A percentile compares a stretch with the other conserved stretches of the same genome.
These are phyloP conservation scores for Aureobasidium melanogenum DNA, from an alignment of 2,329 filamentous ascomycete genomes.

Conservation along the genomic window DNA sequence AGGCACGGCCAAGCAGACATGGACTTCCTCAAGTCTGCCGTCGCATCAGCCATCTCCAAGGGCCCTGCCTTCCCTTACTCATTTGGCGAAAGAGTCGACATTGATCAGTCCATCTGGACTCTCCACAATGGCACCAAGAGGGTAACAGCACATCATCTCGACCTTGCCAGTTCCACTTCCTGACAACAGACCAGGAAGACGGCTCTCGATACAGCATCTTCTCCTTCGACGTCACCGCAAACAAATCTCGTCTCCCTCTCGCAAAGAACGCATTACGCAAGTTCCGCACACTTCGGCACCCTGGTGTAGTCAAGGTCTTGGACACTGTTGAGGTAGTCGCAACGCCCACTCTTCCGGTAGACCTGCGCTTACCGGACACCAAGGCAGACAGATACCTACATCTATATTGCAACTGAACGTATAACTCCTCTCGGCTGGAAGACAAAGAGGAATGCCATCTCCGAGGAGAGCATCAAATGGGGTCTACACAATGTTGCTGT, in stretches of 20 bases:
- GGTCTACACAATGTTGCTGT: slow-evolving; percentile 80
- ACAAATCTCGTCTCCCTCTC: slow-evolving; percentile 72
- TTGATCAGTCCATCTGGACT: slow-evolving; percentile 93
- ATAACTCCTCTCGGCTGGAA: slow-evolving; percentile 83
- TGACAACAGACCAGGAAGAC: slow-evolving; percentile 59
- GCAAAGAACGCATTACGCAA: slow-evolving; percentile 93
- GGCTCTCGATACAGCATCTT: slow-evolving; percentile 93
- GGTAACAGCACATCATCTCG: slow-evolving; percentile 38
- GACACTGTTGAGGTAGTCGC: slow-evolving; percentile 78
- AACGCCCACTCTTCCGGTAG: not conserved
- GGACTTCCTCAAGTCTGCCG: slow-evolving; percentile 97
- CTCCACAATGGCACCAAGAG: slow-evolving; percentile 88
- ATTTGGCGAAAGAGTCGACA: slow-evolving; percentile 85
- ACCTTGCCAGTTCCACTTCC: not conserved
- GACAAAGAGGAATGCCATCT: slow-evolving; percentile 76
- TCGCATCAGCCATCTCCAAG: slow-evolving; percentile 92
- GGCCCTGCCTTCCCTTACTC: slow-evolving; percentile 87
- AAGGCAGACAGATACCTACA: slow-evolving; percentile 76
- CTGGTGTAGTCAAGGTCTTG: slow-evolving; percentile 85
- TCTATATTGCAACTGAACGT: slow-evolving; percentile 93
- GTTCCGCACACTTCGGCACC: slow-evolving; percentile 83
- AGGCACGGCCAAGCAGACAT: slow-evolving; percentile 40
- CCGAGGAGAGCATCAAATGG: slow-evolving; percentile 93
- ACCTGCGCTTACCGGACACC: slow-evolving; percentile 25
- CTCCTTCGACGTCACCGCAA: slow-evolving; percentile 79